phyloP scores from a whole-genome alignment of 2,329 filamentous ascomycete species.

The Acrocalymma vagum region DNA sequence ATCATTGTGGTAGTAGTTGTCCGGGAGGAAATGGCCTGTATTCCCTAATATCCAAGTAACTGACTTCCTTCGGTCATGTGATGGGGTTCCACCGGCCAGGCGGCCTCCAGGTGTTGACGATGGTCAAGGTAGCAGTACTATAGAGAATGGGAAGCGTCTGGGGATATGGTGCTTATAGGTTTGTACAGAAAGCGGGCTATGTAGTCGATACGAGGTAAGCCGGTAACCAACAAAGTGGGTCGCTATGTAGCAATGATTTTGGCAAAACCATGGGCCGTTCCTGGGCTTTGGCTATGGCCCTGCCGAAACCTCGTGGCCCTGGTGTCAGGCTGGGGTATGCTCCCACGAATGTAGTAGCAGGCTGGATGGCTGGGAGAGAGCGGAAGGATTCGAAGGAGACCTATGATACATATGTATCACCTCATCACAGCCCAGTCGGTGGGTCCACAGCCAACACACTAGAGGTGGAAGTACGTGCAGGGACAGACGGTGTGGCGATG shows the following conservation, averaged over 20 bases:
- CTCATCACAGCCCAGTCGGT: constrained; percentile 14
- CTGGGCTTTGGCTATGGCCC: too few relatives aligned
- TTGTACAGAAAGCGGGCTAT: too few relatives aligned
- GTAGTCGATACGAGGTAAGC: too few relatives aligned
- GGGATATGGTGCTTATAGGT: constrained; percentile 25
- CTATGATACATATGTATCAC: constrained; percentile 16
- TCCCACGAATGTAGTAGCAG: constrained; percentile 13
- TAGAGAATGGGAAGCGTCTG: too few relatives aligned
- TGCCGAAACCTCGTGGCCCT: too few relatives aligned
- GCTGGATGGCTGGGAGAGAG: constrained; percentile 8
- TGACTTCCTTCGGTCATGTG: constrained; percentile 24
- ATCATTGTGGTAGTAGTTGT: constrained; percentile 18
- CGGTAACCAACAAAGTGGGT: too few relatives aligned
- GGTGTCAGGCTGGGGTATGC: too few relatives aligned
- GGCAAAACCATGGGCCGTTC: too few relatives aligned
- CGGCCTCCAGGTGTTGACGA: constrained; percentile 26
- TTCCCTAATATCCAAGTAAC: constrained; percentile 12
- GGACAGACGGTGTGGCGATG: constrained; percentile 2
- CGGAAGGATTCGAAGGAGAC: background rate
- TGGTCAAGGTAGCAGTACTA: constrained; percentile 15
- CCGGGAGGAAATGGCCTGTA: constrained; percentile 4
- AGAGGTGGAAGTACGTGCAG: constrained; percentile 7
- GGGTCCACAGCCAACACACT: constrained; percentile 12
- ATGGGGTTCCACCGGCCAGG: constrained; percentile 23
- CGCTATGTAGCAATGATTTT: too few relatives aligned